Base-by-base conservation (phyloP, 1,284 basidiomycete species). In the Puccinia coronata region DNA sequence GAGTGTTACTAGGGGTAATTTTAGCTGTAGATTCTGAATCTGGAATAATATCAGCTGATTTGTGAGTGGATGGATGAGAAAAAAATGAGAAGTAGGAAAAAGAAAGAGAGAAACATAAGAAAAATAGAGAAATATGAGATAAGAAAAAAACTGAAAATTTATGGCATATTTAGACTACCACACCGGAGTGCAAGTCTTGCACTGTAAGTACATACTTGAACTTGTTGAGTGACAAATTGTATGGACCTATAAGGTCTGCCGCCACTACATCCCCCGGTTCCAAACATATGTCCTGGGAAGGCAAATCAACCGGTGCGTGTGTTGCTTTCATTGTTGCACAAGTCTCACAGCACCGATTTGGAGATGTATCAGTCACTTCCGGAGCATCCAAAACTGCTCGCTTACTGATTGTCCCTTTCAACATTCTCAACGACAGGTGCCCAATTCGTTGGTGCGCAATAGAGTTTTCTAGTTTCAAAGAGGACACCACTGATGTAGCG, bases 321-420 rank as follows among this genome's bases (percentile, higher is more conserved):
- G 20, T 67, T 6, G 23, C n/a, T 23, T 67, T 67, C 20, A 43
- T 47, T 1, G 43, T 41, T 23, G 65, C 65, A 67, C 65, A 67
- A 25, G 65, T 67, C 9, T 67, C 65, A 67, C 65, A 67, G 14
- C 36, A 28, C n/a, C n/a, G n/a, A n/a, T n/a, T n/a, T n/a, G n/a
- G n/a, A n/a, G n/a, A n/a, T n/a, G n/a, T n/a, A n/a, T n/a, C n/a
- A n/a, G n/a, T n/a, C 6, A 57, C 6, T 57, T 57, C 55, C 6
- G 9, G 8, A 31, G 28, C 39, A 39, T n/a, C 9, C 9, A 41
- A 65, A 65, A 20, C 28, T 65, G 5, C 2, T 4, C 4, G 8
- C 28, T 11, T 65, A 8, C n/a, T 65, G 61, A 53, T 53, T 53
- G 51, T 53, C 23, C 23, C 16, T 16, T 43, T 16, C 16, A 43